Evolutionary conservation across 495 filamentous ascomycete species (phyloP), one percentile per base, ranked within the genome.

Genomic region (Neurospora pannonica): DNA sequence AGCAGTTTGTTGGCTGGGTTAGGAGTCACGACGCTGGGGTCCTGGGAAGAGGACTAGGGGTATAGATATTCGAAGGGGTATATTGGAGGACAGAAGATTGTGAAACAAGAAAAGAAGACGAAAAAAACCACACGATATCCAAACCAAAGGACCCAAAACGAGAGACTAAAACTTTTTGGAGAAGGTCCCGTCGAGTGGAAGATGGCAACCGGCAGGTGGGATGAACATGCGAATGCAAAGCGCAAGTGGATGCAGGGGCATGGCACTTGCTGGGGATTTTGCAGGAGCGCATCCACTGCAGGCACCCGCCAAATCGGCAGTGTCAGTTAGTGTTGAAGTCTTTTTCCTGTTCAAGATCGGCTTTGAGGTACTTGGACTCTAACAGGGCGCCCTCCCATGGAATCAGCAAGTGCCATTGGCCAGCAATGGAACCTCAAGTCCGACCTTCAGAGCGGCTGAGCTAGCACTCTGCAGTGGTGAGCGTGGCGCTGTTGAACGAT

Each of bases 1-100:
- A 43, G 75, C 74, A 46, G 71, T 43, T 38, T 78, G 75, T 74
- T 72, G 5, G 48, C 39, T 24, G 73, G 8, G 6, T 1, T 5
- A 37, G 24, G 40, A 36, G 71, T 15, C 54, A 62, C 42, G 42
- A 54, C 70, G 37, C 9, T 42, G 42, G 48, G 38, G 15, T 43
- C 54, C 24, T 62, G 54, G 24, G 54, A 31, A 31, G 54, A 62
- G 24, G 38, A 42, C 24, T n/a, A 28, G 21, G 37, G 34, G 5
- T 60, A 60, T 13, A 54, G 46, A 62, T 15, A 62, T 31, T 31
- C 21, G 21, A 34, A 34, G 13, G 24, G 54, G 28, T 62, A 62
- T 62, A 62, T 8, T 62, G 54, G 11, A 54, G 11, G 28, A 62
- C 28, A 34, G 54, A 34, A 54, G 11, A 5, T 28, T 54, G 10